Percentiles rank a stretch among this genome's conserved stretches.
phyloP scores from a whole-genome alignment of 345 rosid species.

The Euphorbia tirucalli region DNA sequence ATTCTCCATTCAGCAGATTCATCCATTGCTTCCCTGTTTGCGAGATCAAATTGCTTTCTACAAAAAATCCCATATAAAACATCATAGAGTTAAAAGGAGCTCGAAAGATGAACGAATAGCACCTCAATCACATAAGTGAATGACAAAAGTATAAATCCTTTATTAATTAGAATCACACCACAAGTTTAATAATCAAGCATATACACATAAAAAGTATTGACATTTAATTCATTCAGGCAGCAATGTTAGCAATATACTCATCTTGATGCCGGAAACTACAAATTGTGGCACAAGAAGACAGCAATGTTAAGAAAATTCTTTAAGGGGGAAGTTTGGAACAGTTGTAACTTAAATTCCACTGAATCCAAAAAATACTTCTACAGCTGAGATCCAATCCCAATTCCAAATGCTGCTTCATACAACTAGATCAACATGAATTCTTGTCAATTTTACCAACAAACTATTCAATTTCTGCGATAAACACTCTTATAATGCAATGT shows the following conservation, averaged over 20 bases:
- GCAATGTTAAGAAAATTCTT: too few species aligned
- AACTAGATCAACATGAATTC: neutral
- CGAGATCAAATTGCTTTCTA: conserved; percentile 88
- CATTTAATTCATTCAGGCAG: neutral
- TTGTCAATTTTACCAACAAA: neutral
- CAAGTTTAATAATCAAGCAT: neutral
- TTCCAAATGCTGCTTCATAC: neutral
- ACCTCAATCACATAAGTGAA: conserved; percentile 1
- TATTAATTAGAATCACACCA: neutral
- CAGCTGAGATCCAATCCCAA: neutral
- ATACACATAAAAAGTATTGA: neutral
- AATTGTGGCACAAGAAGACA: too few species aligned
- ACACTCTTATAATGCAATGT: neutral
- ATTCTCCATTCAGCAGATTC: conserved; percentile 94
- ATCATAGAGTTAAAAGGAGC: neutral
- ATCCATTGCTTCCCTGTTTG: conserved; percentile 88
- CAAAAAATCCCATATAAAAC: conserved; percentile 25
- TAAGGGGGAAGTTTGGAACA: too few species aligned
- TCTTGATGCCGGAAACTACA: too few species aligned
- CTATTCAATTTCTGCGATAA: neutral
- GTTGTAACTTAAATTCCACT: too few species aligned
- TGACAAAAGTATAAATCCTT: neutral
- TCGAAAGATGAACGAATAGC: neutral
- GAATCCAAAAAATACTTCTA: neutral
- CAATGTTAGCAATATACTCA: too few species aligned